A percentile compares a stretch with the other conserved stretches of the same genome.
Conservation (phyloP, 805 yeast genomes). For the Monosporozyma aquatica region DNA sequence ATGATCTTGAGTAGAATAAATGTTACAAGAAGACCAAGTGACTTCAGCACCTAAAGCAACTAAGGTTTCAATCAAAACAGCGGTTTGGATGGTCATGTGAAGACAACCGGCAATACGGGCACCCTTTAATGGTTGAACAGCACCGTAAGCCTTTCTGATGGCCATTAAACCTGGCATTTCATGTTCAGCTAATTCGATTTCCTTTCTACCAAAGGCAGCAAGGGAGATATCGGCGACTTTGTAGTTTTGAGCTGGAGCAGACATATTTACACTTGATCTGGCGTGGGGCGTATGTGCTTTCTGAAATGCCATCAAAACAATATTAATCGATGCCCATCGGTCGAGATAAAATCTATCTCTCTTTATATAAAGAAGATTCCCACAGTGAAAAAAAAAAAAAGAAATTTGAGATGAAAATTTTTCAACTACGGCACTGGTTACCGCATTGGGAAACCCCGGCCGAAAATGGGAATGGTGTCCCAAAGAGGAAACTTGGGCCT, state of each 20-base stretch:
- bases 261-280: conserved; percentile 31
- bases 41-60: conserved; percentile 98
- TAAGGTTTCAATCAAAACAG: conserved; percentile 95
- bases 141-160: conserved; percentile 88
- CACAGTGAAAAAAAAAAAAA: too few species aligned
- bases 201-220: conserved; percentile 99
- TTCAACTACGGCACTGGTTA: too few species aligned
- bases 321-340: too few species aligned
- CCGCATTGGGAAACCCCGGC: too few species aligned
- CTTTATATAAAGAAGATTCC: too few species aligned
- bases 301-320: too few species aligned
- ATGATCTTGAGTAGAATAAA: conserved; percentile 98
- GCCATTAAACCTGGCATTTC: conserved; percentile 99
- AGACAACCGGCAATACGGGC: conserved; percentile 98
- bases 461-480: too few species aligned
- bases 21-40: conserved; percentile 99
- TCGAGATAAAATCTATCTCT: too few species aligned
- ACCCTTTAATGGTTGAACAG: conserved; percentile 90
- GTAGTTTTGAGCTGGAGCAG: conserved; percentile 62
- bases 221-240: conserved; percentile 96
- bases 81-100: conserved; percentile 99
- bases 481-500: too few species aligned
- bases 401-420: too few species aligned
- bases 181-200: conserved; percentile 96
- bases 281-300: too few species aligned